phyloP scores from a whole-genome alignment of 2,329 filamentous ascomycete species.

The Penicillium sp. region DNA sequence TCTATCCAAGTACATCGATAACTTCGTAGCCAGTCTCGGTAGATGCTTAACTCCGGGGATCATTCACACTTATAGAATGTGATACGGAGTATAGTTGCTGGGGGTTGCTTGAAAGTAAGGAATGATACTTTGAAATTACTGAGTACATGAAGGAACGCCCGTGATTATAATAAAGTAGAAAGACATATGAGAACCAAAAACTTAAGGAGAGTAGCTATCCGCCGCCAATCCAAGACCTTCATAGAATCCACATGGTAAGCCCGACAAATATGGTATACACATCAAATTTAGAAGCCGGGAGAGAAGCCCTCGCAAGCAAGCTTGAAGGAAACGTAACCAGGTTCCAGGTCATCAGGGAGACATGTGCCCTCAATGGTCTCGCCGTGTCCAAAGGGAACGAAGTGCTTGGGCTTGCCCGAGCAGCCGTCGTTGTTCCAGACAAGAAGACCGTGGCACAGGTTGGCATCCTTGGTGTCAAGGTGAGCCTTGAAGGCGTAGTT shows the following conservation, averaged over 20 bases:
- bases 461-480: constrained; percentile 24
- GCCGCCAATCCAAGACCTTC: not conserved
- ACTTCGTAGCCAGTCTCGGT: too few species aligned
- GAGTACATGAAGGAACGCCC: not conserved
- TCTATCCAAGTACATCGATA: too few species aligned
- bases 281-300: not conserved
- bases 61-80: too few species aligned
- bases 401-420: constrained; percentile 16
- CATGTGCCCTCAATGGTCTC: constrained; percentile 18
- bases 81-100: too few species aligned
- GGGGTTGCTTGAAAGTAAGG: not conserved
- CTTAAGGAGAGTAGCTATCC: constrained; percentile 3
- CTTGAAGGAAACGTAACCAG: constrained; percentile 22
- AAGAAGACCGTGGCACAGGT: constrained; percentile 18
- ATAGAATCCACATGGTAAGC: not conserved
- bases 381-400: constrained; percentile 17
- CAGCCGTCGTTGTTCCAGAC: constrained; percentile 26
- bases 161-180: not conserved
- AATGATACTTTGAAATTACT: not conserved
- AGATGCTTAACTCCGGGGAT: too few species aligned
- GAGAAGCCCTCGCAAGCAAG: constrained; percentile 16
- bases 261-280: not conserved
- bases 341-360: constrained; percentile 21
- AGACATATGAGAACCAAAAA: not conserved
- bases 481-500: constrained; percentile 20